These are phyloP conservation scores for Sporothrix phasma DNA, from an alignment of 2,329 filamentous ascomycete genomes.

Conservation along the genomic window DNA sequence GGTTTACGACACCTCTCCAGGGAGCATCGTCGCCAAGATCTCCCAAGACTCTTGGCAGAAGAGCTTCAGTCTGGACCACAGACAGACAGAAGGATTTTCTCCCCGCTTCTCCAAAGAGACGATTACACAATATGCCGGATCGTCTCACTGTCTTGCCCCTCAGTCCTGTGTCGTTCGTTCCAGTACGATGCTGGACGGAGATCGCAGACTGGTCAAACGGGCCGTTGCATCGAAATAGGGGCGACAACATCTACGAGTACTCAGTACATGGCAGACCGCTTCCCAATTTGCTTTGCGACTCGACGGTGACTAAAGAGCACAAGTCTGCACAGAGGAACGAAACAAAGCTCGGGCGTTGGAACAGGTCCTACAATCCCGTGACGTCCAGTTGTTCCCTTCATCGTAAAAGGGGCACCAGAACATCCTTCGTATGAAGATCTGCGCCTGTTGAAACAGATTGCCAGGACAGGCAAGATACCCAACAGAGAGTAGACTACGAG, in stretches of 20 bases:
- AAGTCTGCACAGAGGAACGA: not conserved
- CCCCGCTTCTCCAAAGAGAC: not conserved
- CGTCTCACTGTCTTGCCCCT: too few species aligned
- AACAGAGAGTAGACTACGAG: too few species aligned
- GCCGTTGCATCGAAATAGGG: not conserved
- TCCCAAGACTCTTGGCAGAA: not conserved
- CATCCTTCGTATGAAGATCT: constrained; percentile 9
- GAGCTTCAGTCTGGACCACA: not conserved
- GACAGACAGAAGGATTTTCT: not conserved
- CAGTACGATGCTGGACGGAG: not conserved
- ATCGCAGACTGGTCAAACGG: not conserved
- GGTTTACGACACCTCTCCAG: not conserved
- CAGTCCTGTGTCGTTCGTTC: too few species aligned
- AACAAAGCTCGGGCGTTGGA: not conserved
- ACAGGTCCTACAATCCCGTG: not conserved
- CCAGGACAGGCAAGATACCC: not conserved
- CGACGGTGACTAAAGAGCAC: too few species aligned
- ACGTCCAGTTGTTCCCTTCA: not conserved
- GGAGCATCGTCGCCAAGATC: not conserved
- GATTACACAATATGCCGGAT: not conserved
- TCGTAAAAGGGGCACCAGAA: not conserved
- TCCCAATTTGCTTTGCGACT: too few species aligned
- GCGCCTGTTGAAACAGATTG: not conserved
- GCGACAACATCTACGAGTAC: too few species aligned
- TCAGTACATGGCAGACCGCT: too few species aligned